A percentile compares a stretch with the other conserved stretches of the same genome.
These are phyloP conservation scores for Kazachstania africana DNA, from an alignment of 805 yeast genomes.

Conservation along the genomic window DNA sequence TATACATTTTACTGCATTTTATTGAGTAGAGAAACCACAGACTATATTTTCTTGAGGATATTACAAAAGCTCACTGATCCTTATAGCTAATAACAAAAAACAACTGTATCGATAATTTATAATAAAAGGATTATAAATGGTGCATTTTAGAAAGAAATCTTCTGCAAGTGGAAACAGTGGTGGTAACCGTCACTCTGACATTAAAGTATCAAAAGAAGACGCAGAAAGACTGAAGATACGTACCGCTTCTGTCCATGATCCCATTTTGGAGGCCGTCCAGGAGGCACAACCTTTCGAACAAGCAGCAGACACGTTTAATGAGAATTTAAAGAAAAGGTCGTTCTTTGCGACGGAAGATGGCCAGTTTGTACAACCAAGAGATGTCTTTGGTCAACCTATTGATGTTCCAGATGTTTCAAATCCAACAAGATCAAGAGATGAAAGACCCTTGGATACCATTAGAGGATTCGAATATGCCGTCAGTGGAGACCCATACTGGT, in stretches of 20 bases:
- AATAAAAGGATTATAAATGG: constrained; percentile 24
- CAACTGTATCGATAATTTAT: too few relatives aligned
- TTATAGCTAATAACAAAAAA: too few relatives aligned
- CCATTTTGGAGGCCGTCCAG: constrained; percentile 84
- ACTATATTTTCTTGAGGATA: too few relatives aligned
- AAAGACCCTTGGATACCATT: constrained; percentile 93
- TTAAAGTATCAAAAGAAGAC: constrained; percentile 39
- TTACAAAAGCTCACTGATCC: too few relatives aligned
- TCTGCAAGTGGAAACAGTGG: constrained; percentile 16
- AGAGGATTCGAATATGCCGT: constrained; percentile 88
- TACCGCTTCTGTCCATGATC: constrained; percentile 70
- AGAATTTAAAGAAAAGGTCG: constrained; percentile 29
- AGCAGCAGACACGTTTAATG: constrained; percentile 28
- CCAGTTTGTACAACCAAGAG: constrained; percentile 35
- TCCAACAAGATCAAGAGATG: constrained; percentile 88
- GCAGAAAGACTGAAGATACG: constrained; percentile 47
- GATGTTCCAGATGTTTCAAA: constrained; percentile 74
- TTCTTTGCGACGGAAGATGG: constrained; percentile 29
- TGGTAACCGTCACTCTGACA: constrained; percentile 23
- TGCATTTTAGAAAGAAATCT: constrained; percentile 34
- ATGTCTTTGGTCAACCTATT: constrained; percentile 79
- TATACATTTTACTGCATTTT: too few relatives aligned
- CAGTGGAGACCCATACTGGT: constrained; percentile 61
- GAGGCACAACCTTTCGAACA: constrained; percentile 94
- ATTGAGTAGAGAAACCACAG: too few relatives aligned